Evolutionary conservation across 495 filamentous ascomycete genomes (phyloP).

Genomic region (Penicillium odoratum): DNA sequence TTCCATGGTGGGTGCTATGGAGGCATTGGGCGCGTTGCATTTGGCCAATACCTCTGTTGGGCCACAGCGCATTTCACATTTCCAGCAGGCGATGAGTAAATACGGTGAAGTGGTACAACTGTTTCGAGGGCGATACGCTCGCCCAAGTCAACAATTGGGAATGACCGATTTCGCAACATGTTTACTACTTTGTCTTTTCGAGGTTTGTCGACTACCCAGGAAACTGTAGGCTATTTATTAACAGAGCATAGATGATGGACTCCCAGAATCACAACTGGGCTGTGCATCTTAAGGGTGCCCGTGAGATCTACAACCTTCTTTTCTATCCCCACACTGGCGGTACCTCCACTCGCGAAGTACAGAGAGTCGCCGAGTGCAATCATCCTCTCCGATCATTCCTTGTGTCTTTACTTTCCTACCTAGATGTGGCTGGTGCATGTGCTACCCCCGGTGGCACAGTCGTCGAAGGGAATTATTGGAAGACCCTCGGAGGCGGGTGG

Average conservation of each 20-base stretch:
- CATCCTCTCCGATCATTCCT: constrained; percentile 42
- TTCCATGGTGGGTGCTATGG: constrained; percentile 43
- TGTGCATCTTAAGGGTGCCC: constrained; percentile 43
- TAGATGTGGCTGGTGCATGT: constrained; percentile 44
- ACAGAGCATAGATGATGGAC: constrained; percentile 41
- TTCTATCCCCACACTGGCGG: constrained; percentile 30
- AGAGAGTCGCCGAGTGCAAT: constrained; percentile 36
- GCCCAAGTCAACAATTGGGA: constrained; percentile 27
- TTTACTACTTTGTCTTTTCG: constrained; percentile 40
- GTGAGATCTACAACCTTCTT: constrained; percentile 41
- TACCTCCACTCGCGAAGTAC: constrained; percentile 29
- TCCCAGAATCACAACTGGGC: constrained; percentile 45
- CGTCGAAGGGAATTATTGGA: constrained; percentile 43
- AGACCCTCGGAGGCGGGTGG: constrained; percentile 40
- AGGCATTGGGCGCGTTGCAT: constrained; percentile 45
- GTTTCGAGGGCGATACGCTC: constrained; percentile 33
- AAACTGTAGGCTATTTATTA: neutral
- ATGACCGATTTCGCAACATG: constrained; percentile 44
- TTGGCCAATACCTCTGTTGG: constrained; percentile 42
- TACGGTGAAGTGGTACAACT: constrained; percentile 42
- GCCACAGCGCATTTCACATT: constrained; percentile 35
- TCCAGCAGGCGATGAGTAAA: constrained; percentile 44
- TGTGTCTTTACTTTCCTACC: constrained; percentile 41
- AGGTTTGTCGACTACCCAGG: constrained; percentile 23
- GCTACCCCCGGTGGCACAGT: constrained; percentile 42